Base-by-base conservation (phyloP, 164 flowering plant species). In the Magnolia kwangsiensis region DNA sequence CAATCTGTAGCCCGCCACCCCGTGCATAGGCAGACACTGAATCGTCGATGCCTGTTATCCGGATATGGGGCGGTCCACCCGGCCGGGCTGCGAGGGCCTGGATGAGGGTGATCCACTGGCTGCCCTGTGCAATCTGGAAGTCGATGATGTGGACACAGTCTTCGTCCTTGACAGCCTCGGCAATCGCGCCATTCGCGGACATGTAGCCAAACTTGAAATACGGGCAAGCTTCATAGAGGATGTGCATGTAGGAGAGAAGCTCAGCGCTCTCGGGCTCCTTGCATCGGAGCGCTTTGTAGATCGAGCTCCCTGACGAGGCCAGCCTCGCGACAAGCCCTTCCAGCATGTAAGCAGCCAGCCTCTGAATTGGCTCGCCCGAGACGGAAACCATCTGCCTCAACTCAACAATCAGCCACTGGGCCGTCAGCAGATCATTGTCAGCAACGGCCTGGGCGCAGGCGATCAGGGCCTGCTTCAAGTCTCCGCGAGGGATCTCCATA, bases 121-220 rank as follows among this genome's bases (percentile, higher is more conserved):
- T 80, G 20, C 97, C 95, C 69, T 92, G 95, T 9, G 86, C 81
- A 72, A 92, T 89, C 81, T 89, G 93, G 81, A 90, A 90, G 81
- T 92, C 97, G 78, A 92, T 88, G 69, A 92, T 92, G 80, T 92
- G 97, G 66, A 92, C 78, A 29, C 74, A 71, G 63, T 76, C 83
- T 81, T 92, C 97, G 74, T 85, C 86, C 75, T 86, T 90, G 85
- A 90, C 67, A 23, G 95, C 95, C 71, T 92, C 97, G 37, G 92
- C 95, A 37, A 92, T 92, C 20, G 93, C 97, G 37, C 95, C 95
- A 76, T 92, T 92, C 29, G 95, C 95, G 1, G 97, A 91, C 88
- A 90, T 74, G 69, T 89, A 89, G 1, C 90, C 97, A 73, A 92
- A 92, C 80, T 92, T 92, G 88, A 90, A 92, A 76, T 89, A 90